Evolutionary conservation across 2,329 filamentous ascomycete genomes (phyloP).

Genomic region (Hypoxylon sp.): DNA sequence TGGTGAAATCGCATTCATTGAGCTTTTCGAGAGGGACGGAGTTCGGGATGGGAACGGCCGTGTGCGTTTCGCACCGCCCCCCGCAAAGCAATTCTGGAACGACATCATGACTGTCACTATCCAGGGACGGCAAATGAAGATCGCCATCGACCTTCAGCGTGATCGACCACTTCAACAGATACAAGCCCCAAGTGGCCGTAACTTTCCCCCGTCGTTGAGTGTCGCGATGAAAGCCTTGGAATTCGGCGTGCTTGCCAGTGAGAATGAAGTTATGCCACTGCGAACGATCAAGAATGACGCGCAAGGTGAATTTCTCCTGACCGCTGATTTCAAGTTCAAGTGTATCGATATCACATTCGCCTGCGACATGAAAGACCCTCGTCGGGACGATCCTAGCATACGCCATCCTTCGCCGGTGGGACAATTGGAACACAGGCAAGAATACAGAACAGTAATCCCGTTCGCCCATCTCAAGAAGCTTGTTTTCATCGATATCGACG

Average conservation of each 20-base stretch:
- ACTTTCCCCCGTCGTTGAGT: slow-evolving; percentile 28
- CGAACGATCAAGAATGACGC: slow-evolving; percentile 53
- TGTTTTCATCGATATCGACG: slow-evolving; percentile 52
- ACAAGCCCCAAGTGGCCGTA: slow-evolving; percentile 25
- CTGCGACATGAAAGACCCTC: slow-evolving; percentile 45
- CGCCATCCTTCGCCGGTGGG: slow-evolving; percentile 31
- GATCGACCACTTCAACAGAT: slow-evolving; percentile 5
- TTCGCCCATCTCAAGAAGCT: slow-evolving; percentile 61
- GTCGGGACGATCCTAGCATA: slow-evolving; percentile 33
- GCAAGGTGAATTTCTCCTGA: slow-evolving; percentile 49
- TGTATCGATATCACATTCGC: slow-evolving; percentile 57
- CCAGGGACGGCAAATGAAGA: slow-evolving; percentile 14
- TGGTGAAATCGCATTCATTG: slow-evolving; percentile 38
- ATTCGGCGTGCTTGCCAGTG: slow-evolving; percentile 47
- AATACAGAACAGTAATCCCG: slow-evolving; percentile 58
- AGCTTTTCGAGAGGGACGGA: slow-evolving; percentile 35
- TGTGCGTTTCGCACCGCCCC: slow-evolving; percentile 43
- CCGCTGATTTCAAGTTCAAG: slow-evolving; percentile 55
- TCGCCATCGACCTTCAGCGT: slow-evolving; percentile 27
- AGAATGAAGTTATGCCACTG: slow-evolving; percentile 70
- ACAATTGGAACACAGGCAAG: slow-evolving; percentile 27
- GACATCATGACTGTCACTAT: slow-evolving; percentile 31
- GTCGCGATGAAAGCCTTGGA: slow-evolving; percentile 38
- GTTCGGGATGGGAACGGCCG: slow-evolving; percentile 22
- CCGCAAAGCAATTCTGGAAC: slow-evolving; percentile 37